These are phyloP conservation scores for Balansia obtecta DNA, from an alignment of 2,329 filamentous ascomycete genomes.

Conservation along the genomic window DNA sequence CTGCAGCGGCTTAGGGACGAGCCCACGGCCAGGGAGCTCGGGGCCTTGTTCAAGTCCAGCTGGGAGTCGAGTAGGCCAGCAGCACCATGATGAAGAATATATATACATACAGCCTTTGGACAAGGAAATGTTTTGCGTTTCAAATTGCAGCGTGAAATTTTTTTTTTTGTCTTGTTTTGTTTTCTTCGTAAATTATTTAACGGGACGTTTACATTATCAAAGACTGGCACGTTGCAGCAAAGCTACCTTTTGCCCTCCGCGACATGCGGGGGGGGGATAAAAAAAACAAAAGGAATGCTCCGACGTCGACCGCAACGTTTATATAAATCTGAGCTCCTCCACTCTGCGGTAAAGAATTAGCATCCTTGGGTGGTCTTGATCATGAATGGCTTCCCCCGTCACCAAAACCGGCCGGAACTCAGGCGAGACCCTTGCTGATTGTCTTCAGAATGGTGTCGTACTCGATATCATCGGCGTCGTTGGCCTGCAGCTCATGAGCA, in stretches of 20 bases:
- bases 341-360: neutral
- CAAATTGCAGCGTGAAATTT: neutral
- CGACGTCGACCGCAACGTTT: slow-evolving; percentile 3
- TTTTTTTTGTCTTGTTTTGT: neutral
- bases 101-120: neutral
- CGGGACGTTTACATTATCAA: neutral
- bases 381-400: neutral
- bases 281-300: slow-evolving; percentile 2
- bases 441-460: slow-evolving; percentile 56
- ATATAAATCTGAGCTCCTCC: slow-evolving; percentile 1
- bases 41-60: slow-evolving; percentile 54
- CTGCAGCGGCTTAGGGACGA: slow-evolving; percentile 66
- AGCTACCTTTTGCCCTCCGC: neutral
- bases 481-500: slow-evolving; percentile 69
- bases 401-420: slow-evolving; percentile 11
- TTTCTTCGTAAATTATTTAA: neutral
- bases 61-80: slow-evolving; percentile 43
- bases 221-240: neutral
- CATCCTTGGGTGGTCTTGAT: neutral
- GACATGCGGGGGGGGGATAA: no score
- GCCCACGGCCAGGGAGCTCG: slow-evolving; percentile 49
- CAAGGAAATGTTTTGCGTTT: neutral
- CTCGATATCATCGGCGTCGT: slow-evolving; percentile 74
- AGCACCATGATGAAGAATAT: slow-evolving; percentile 13
- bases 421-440: slow-evolving; percentile 50